Percentiles rank a stretch among this genome's conserved stretches.
Evolutionary conservation across 176 grass and related monocot genomes (phyloP).

Genomic region (Bonia amplexicaulis): DNA sequence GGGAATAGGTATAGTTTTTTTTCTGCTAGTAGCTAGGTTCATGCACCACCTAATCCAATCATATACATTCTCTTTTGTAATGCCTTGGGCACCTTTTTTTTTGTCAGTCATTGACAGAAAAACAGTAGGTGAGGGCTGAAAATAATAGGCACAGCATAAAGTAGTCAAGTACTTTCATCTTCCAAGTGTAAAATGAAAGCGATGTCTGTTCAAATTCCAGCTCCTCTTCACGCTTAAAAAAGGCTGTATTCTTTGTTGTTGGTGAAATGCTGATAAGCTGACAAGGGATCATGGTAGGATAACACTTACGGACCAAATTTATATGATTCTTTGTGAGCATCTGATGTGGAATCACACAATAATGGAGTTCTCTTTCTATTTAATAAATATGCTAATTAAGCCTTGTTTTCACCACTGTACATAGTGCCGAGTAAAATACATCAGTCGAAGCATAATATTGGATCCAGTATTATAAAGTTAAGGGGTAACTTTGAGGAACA

Average conservation of each 20-base stretch:
- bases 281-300: slow-evolving; percentile 8
- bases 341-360: slow-evolving; percentile 43
- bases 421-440: slow-evolving; percentile 14
- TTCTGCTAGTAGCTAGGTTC: neutral
- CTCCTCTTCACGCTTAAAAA: slow-evolving; percentile 1
- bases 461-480: neutral
- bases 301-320: slow-evolving; percentile 6
- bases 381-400: neutral
- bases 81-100: slow-evolving; percentile 10
- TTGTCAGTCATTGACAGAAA: slow-evolving; percentile 31
- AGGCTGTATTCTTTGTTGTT: neutral
- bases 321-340: slow-evolving; percentile 26
- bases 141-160: slow-evolving; percentile 30
- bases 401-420: neutral
- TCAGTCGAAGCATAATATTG: neutral
- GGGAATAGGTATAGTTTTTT: neutral
- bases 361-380: slow-evolving; percentile 15
- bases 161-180: slow-evolving; percentile 5
- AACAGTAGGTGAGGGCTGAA: slow-evolving; percentile 28
- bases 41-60: slow-evolving; percentile 30
- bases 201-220: slow-evolving; percentile 13
- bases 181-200: slow-evolving; percentile 15
- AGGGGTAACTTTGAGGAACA: neutral
- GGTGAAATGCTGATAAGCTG: slow-evolving; percentile 23
- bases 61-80: slow-evolving; percentile 17